These are phyloP conservation scores for Exophiala spinifera DNA, from an alignment of 2,329 filamentous ascomycete species.

Conservation along the genomic window DNA sequence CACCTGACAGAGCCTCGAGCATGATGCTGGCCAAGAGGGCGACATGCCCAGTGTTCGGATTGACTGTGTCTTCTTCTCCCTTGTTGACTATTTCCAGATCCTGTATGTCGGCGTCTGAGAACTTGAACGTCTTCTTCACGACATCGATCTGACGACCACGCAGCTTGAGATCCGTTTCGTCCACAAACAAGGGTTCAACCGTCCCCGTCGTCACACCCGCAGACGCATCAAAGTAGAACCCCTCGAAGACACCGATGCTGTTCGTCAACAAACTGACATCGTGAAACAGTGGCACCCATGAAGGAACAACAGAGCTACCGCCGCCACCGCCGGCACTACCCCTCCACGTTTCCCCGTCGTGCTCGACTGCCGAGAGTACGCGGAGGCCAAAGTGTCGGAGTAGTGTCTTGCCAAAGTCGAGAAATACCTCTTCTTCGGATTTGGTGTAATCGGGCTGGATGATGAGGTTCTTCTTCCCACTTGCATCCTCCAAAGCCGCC, in stretches of 20 bases:
- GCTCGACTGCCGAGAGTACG: no score
- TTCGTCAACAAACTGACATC: background rate
- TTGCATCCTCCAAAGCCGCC: background rate
- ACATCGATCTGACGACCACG: background rate
- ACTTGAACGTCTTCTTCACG: background rate
- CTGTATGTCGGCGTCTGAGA: background rate
- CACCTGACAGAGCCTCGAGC: no score
- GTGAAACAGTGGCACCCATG: slow-evolving; percentile 7
- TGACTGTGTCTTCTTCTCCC: background rate
- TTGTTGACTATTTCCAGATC: background rate
- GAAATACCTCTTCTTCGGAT: no score
- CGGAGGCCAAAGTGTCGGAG: no score
- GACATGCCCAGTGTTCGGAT: no score
- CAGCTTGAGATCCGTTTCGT: background rate
- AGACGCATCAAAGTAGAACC: slow-evolving; percentile 3
- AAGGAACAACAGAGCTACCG: slow-evolving; percentile 4
- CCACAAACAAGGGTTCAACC: background rate
- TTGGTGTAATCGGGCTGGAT: no score
- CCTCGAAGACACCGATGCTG: slow-evolving; percentile 6
- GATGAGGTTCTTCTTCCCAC: no score
- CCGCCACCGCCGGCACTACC: no score
- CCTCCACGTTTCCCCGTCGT: background rate
- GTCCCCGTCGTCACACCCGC: no score
- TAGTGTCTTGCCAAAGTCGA: no score
- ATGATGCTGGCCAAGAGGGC: no score